These are phyloP conservation scores for Colletotrichum chrysophilum DNA, from an alignment of 2,329 filamentous ascomycete genomes.

Conservation along the genomic window DNA sequence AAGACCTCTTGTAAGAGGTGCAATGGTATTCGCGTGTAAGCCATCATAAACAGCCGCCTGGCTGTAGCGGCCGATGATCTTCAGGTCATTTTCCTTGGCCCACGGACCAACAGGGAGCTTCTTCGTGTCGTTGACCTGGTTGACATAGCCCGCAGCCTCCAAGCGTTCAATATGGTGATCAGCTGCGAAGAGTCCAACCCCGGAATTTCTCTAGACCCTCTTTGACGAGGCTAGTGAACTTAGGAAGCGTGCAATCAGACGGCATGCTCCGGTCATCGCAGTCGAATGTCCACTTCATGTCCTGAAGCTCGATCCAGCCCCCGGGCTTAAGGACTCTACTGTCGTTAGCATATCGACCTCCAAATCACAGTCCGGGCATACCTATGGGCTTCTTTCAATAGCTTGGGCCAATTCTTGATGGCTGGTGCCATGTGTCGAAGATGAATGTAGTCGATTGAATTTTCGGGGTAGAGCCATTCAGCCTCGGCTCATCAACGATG, in stretches of 20 bases:
- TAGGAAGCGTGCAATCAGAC: conserved; percentile 24
- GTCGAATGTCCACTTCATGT: conserved; percentile 40
- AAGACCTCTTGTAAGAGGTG: not conserved
- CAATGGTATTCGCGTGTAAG: not conserved
- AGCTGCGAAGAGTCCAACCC: conserved; percentile 54
- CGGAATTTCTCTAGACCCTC: conserved; percentile 56
- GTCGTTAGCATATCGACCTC: rapidly evolving
- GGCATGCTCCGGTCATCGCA: conserved; percentile 46
- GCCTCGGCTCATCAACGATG: conserved; percentile 47
- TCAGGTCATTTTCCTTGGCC: conserved; percentile 56
- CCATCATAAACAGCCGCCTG: not conserved
- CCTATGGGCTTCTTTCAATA: not conserved
- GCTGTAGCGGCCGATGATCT: not conserved
- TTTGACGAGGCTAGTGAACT: conserved; percentile 46
- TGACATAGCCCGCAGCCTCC: conserved; percentile 53
- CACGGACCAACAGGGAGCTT: conserved; percentile 57
- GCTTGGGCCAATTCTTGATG: not conserved
- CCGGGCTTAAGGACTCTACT: conserved; percentile 43
- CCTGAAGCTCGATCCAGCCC: conserved; percentile 48
- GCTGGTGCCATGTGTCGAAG: not conserved
- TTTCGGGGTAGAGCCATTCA: conserved; percentile 38
- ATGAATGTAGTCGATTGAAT: conserved; percentile 50
- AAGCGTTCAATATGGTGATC: conserved; percentile 49
- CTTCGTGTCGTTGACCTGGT: conserved; percentile 40
- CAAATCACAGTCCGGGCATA: not conserved